Percentiles rank a stretch among this genome's conserved stretches.
phyloP scores from a whole-genome alignment of 2,329 filamentous ascomycete species.

The Lachnellula cervina region DNA sequence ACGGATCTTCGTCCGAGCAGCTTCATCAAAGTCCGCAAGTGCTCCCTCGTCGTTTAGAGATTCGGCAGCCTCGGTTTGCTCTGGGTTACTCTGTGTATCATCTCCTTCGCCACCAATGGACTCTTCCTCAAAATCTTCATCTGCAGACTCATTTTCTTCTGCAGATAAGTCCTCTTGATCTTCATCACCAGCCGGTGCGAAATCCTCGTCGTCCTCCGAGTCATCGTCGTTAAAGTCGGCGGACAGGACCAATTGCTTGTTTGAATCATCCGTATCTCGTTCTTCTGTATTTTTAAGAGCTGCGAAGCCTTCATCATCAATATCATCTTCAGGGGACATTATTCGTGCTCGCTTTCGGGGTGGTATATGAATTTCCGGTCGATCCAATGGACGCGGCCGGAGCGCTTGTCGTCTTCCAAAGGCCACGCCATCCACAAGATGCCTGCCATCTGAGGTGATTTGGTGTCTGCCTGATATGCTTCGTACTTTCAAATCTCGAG shows the following conservation, averaged over 20 bases:
- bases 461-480: constrained; percentile 74
- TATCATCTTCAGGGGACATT: constrained; percentile 36
- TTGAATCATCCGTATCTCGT: constrained; percentile 30
- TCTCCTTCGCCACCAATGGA: constrained; percentile 10
- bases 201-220: constrained; percentile 26
- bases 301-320: constrained; percentile 32
- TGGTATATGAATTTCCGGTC: constrained; percentile 67
- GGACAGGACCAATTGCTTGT: constrained; percentile 19
- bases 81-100: constrained; percentile 11
- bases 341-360: constrained; percentile 65
- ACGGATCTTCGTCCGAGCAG: constrained; percentile 21
- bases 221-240: constrained; percentile 36
- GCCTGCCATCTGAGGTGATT: constrained; percentile 72
- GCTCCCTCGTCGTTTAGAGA: not conserved
- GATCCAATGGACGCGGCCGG: constrained; percentile 51
- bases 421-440: constrained; percentile 78
- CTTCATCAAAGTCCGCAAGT: constrained; percentile 8
- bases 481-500: constrained; percentile 67
- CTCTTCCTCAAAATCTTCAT: constrained; percentile 17
- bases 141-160: constrained; percentile 22
- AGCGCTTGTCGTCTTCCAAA: constrained; percentile 64
- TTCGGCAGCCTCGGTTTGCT: not conserved
- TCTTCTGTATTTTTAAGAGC: constrained; percentile 20
- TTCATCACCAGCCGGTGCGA: constrained; percentile 21
- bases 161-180: constrained; percentile 19